A percentile compares a stretch with the other conserved stretches of the same genome.
These are phyloP conservation scores for sweet orange (Citrus sinensis) DNA, from an alignment of 345 rosid species.

Conservation along the genomic window DVS_A1.0 CM039164.1:23845001-23845500, in stretches of 20 bases:
- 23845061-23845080: not conserved
- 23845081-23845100: not conserved
- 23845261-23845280: not conserved
- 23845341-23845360: conserved; percentile 1
- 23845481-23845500: conserved; percentile 85
- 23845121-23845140: conserved; percentile 3
- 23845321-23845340: not conserved
- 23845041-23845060: not conserved
- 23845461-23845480: conserved; percentile 89
- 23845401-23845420: conserved; percentile 66
- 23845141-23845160: not conserved
- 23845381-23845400: conserved; percentile 57
- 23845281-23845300: not conserved
- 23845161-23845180: not conserved
- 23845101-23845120: not conserved
- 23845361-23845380: conserved; percentile 44
- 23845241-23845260: not conserved
- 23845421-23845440: conserved; percentile 42
- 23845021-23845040: not conserved
- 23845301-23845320: not conserved
- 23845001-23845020: not conserved
- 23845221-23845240: not conserved
- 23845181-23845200: not conserved
- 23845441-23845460: conserved; percentile 68
- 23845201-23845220: not conserved